Base-by-base conservation (phyloP, 805 yeast species). In the Candida incommunis region DNA sequence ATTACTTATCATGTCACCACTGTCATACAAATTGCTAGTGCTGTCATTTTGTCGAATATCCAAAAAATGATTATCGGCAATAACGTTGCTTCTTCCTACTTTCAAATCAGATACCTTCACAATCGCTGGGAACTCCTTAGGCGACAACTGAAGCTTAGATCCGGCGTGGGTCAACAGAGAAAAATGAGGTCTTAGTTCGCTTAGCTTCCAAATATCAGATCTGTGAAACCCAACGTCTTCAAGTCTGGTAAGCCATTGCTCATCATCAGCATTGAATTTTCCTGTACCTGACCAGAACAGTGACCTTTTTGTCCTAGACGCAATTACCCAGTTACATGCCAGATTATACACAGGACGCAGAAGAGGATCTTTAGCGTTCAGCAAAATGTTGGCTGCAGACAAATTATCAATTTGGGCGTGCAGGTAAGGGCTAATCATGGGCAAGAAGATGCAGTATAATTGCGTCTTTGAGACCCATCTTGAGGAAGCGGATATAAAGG, bases 121-220 rank as follows among this genome's bases (percentile, higher is more conserved):
- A 7, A 31, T n/a, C 20, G 37, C 37, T 5, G 37, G 37, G 20
- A 11, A 31, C 7, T 31, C 37, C 11, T 7, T n/a, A 5, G 11
- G 37, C 37, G 37, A 11, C 4, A 31, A 11, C 11, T n/a, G 18
- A 16, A 31, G 7, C 37, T n/a, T 7, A 13, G 13, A 9, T 9
- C 27, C 27, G 13, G 43, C 1, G 82, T 73, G 3, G 77, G 75
- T 42, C 78, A 25, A 25, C 13, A 25, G 74, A 48, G 64, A 69
- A 5, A 88, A 71, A 52, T 85, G 82, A 23, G 79, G 79, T 46
- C 88, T 69, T 46, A 86, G 60, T 2, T 75, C 75, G 15, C 79
- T 78, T 11, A 90, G 63, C 59, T 88, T 90, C 96, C 96, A 90
- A 22, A 84, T 53, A 41, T 86, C 94, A 4, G 67, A 68, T 7